phyloP scores from a whole-genome alignment of 108 stramenopile genomes.

The Cyclostephanos invisitatus region DNA sequence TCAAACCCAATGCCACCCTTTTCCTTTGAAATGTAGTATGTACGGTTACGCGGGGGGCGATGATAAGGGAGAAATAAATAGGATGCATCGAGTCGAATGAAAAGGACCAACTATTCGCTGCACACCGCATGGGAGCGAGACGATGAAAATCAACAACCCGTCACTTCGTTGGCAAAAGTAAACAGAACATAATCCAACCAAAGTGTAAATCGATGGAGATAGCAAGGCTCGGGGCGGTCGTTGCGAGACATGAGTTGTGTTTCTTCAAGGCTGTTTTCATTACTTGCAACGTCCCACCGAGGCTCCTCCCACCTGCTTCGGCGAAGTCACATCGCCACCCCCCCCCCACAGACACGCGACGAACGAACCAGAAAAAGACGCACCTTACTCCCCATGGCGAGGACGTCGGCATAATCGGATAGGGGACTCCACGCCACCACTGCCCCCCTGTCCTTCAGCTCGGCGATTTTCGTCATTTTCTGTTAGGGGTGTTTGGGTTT shows the following conservation, averaged over 20 bases:
- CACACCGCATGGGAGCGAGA: background rate
- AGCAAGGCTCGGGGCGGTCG: no score
- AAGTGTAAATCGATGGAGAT: no score
- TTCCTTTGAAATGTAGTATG: constrained; percentile 12
- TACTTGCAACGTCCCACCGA: no score
- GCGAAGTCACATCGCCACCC: background rate
- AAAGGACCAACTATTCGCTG: background rate
- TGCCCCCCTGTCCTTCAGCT: constrained; percentile 67
- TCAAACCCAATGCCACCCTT: constrained; percentile 71
- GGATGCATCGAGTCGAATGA: background rate
- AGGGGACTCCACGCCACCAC: constrained; percentile 75
- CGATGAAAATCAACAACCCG: background rate
- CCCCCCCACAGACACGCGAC: background rate
- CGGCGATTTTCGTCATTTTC: constrained; percentile 65
- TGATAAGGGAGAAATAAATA: background rate
- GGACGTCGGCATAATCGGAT: constrained; percentile 57
- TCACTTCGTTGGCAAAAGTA: no score
- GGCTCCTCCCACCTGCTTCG: no score
- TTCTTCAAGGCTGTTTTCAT: no score
- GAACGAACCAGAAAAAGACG: constrained; percentile 13
- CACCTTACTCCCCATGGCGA: constrained; percentile 82
- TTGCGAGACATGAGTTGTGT: no score
- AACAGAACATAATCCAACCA: no score
- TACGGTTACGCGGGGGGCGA: background rate
- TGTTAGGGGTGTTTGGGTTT: no score